A percentile compares a stretch with the other conserved stretches of the same genome.
Evolutionary conservation across 2,329 filamentous ascomycete species (phyloP).

Genomic region (Talaromyces funiculosus): DNA sequence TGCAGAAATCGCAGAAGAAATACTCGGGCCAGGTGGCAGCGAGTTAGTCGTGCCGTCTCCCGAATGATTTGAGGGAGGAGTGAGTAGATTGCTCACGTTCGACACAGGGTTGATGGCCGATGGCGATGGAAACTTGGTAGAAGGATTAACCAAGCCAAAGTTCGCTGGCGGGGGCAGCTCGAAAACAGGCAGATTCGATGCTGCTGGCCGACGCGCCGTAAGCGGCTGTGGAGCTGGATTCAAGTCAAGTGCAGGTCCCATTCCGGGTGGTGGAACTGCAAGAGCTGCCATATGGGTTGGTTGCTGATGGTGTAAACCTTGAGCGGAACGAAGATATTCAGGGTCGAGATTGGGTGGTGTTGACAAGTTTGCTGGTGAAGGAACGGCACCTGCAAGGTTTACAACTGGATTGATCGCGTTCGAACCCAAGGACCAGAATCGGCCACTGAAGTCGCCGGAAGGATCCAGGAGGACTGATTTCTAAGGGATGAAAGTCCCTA

Average conservation of each 20-base stretch:
- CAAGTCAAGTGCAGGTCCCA: conserved; percentile 59
- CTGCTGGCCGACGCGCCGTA: conserved; percentile 64
- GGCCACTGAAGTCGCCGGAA: conserved; percentile 43
- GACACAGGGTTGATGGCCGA: conserved; percentile 42
- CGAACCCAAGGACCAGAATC: conserved; percentile 42
- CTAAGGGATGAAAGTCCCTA: conserved; percentile 17
- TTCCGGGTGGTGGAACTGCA: conserved; percentile 55
- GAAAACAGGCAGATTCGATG: conserved; percentile 62
- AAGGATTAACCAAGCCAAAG: conserved; percentile 40
- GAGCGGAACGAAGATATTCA: conserved; percentile 35
- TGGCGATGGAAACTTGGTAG: conserved; percentile 46
- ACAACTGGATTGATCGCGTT: conserved; percentile 25
- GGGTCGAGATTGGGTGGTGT: conserved; percentile 36
- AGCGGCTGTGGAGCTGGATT: conserved; percentile 57
- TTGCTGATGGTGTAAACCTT: conserved; percentile 32
- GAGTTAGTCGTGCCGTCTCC: conserved; percentile 36
- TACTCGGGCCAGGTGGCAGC: conserved; percentile 46
- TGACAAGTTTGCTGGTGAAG: conserved; percentile 13
- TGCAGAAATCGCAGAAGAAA: conserved; percentile 40
- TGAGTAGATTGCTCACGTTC: conserved; percentile 58
- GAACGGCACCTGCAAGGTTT: conserved; percentile 23
- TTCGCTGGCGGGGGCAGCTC: conserved; percentile 58
- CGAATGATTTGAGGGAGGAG: conserved; percentile 55
- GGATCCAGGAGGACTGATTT: conserved; percentile 44
- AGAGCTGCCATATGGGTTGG: conserved; percentile 57